phyloP scores from a whole-genome alignment of 371 early-diverging fungal species.

The Homolaphlyctis polyrhiza region DNA sequence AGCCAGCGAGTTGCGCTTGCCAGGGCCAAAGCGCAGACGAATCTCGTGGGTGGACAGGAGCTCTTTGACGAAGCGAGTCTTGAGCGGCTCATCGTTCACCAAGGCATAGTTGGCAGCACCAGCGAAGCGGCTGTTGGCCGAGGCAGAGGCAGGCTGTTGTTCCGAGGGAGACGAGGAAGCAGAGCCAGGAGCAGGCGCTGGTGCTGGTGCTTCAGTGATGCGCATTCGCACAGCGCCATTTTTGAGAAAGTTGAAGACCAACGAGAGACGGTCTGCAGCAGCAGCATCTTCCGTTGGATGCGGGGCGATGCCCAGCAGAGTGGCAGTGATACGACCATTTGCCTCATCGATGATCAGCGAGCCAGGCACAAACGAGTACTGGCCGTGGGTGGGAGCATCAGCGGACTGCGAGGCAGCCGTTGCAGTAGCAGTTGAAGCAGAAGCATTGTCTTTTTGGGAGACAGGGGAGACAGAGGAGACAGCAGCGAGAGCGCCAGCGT shows the following conservation, averaged over 20 bases:
- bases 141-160: too few relatives aligned
- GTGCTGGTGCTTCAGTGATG: not conserved
- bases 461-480: too few relatives aligned
- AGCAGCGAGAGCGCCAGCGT: conserved; percentile 1
- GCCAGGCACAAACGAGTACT: conserved; percentile 54
- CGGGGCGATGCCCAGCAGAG: conserved; percentile 8
- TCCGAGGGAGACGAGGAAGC: too few relatives aligned
- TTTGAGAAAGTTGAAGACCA: not conserved
- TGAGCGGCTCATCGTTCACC: not conserved
- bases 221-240: conserved; percentile 1
- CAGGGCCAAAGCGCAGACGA: conserved; percentile 8
- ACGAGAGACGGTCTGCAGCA: not conserved
- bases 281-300: too few relatives aligned
- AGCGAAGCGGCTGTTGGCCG: too few relatives aligned
- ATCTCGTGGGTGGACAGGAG: conserved; percentile 2
- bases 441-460: too few relatives aligned
- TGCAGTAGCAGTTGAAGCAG: too few relatives aligned
- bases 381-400: conserved; percentile 30
- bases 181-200: too few relatives aligned
- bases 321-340: conserved; percentile 15
- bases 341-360: conserved; percentile 35
- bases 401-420: too few relatives aligned
- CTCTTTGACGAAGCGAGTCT: not conserved
- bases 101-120: conserved; percentile 3
- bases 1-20: conserved; percentile 24